Evolutionary conservation across 768 basidiomycete species (phyloP).

Genomic region (Polyporus arcularius): DNA sequence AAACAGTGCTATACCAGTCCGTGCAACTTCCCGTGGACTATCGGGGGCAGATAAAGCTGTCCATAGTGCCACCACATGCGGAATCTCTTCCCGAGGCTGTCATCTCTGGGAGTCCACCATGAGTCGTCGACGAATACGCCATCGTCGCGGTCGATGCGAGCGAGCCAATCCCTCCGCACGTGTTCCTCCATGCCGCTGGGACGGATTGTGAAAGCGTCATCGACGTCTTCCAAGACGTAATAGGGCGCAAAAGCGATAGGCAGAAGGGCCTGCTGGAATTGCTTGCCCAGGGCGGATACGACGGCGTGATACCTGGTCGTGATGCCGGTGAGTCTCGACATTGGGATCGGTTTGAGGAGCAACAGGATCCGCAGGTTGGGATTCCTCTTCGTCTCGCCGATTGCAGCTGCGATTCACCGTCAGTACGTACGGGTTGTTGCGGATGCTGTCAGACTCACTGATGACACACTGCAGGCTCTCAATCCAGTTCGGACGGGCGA

Average conservation of each 20-base stretch:
- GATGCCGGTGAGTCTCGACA: not conserved
- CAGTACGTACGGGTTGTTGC: not conserved
- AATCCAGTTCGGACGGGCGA: not conserved
- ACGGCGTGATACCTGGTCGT: not conserved
- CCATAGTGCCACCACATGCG: not conserved
- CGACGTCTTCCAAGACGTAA: not conserved
- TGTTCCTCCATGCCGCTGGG: not conserved
- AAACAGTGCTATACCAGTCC: no score
- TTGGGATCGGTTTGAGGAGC: not conserved
- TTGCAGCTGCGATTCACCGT: not conserved
- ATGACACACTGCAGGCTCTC: not conserved
- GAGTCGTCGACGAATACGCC: not conserved
- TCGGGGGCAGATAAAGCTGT: not conserved
- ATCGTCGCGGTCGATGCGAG: not conserved
- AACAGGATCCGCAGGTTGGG: not conserved
- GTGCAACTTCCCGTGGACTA: no score
- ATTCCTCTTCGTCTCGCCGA: not conserved
- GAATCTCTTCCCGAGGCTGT: not conserved
- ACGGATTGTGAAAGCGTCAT: not conserved
- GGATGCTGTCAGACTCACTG: not conserved
- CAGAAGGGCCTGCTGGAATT: not conserved
- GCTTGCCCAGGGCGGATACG: not conserved
- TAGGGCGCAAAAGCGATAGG: not conserved
- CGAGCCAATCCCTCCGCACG: not conserved
- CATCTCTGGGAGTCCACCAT: no score